phyloP scores from a whole-genome alignment of 2,329 filamentous ascomycete genomes.

The Pseudocercospora fijiensis region DNA sequence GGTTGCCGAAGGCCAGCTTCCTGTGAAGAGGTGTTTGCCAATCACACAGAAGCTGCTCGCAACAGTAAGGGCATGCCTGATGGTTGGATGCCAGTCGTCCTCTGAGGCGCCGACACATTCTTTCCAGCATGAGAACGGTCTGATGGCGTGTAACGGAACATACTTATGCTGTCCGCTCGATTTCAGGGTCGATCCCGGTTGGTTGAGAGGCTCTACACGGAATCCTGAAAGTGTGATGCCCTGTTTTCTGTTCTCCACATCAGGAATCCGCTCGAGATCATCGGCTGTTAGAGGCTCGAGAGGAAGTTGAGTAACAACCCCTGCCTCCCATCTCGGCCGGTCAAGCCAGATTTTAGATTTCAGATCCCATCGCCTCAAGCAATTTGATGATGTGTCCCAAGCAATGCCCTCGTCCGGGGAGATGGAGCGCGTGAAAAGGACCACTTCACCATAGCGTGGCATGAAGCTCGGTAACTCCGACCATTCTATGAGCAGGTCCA shows the following conservation, averaged over 20 bases:
- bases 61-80: conserved; percentile 54
- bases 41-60: conserved; percentile 55
- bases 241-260: conserved; percentile 42
- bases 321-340: conserved; percentile 57
- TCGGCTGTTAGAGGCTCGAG: conserved; percentile 44
- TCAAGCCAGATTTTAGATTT: conserved; percentile 16
- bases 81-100: conserved; percentile 53
- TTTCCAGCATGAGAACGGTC: conserved; percentile 57
- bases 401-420: conserved; percentile 33
- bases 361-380: conserved; percentile 26
- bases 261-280: conserved; percentile 47
- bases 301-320: conserved; percentile 55
- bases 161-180: conserved; percentile 57
- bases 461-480: conserved; percentile 51
- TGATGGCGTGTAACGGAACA: conserved; percentile 53
- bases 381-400: conserved; percentile 30
- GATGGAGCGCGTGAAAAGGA: conserved; percentile 51
- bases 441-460: conserved; percentile 57
- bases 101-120: conserved; percentile 47
- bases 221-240: conserved; percentile 52
- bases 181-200: conserved; percentile 51
- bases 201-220: conserved; percentile 57
- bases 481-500: conserved; percentile 44
- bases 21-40: conserved; percentile 54
- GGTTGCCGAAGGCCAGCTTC: conserved; percentile 54